Conservation (phyloP, 495 filamentous ascomycete genomes). For the Neurospora sp. region DNA sequence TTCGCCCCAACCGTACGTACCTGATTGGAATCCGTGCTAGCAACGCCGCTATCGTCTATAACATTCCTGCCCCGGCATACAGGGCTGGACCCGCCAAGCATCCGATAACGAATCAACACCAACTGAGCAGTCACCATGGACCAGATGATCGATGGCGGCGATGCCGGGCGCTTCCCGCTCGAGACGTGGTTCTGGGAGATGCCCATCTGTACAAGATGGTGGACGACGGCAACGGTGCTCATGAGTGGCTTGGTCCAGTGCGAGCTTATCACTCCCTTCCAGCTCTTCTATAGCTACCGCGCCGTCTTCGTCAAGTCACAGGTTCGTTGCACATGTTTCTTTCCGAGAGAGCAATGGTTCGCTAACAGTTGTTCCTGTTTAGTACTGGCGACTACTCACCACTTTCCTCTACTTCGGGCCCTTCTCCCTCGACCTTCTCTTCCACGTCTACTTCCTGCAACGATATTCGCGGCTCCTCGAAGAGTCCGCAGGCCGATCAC, state of each 20-base stretch:
- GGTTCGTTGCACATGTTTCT: constrained; percentile 32
- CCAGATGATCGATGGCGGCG: constrained; percentile 46
- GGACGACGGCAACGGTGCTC: constrained; percentile 85
- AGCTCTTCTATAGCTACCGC: constrained; percentile 93
- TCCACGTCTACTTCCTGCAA: constrained; percentile 98
- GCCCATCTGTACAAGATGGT: constrained; percentile 89
- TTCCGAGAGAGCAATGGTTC: background rate
- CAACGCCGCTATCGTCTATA: background rate
- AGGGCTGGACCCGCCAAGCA: background rate
- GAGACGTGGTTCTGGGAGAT: constrained; percentile 98
- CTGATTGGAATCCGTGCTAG: background rate
- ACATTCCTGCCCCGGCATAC: background rate
- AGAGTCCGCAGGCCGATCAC: constrained; percentile 79
- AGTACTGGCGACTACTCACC: constrained; percentile 94
- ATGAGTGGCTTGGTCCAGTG: constrained; percentile 91
- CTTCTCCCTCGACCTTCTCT: constrained; percentile 85
- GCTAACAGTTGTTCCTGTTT: background rate
- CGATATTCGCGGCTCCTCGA: constrained; percentile 93
- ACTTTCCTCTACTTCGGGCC: constrained; percentile 98
- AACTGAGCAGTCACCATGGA: constrained; percentile 42
- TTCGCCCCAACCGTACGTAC: background rate
- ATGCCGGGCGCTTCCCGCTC: constrained; percentile 65
- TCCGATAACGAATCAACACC: background rate
- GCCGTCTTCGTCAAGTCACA: constrained; percentile 84
- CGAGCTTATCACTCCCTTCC: constrained; percentile 78